A percentile compares a stretch with the other conserved stretches of the same genome.
Evolutionary conservation across 176 grass and related monocot species (phyloP).

Genomic region (Avena sativa): DNA sequence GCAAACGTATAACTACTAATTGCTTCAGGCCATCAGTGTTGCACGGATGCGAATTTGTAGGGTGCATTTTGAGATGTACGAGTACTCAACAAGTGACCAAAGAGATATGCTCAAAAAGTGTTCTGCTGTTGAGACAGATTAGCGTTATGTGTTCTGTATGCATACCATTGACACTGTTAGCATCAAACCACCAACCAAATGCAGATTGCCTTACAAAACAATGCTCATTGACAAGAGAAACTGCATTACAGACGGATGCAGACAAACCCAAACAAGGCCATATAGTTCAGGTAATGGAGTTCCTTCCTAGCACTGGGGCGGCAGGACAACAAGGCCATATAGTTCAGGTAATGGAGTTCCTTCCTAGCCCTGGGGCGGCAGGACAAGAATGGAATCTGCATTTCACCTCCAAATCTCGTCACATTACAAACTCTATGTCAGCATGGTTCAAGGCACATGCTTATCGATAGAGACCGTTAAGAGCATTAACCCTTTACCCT

Average conservation of each 20-base stretch:
- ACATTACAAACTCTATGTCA: slow-evolving; percentile 56
- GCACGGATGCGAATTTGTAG: background rate
- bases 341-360: background rate
- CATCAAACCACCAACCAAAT: background rate
- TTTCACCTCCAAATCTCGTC: slow-evolving; percentile 42
- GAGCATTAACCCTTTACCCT: slow-evolving; percentile 5
- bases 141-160: background rate
- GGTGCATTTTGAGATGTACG: background rate
- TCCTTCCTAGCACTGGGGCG: background rate
- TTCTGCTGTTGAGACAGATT: background rate
- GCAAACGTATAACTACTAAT: background rate
- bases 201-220: background rate
- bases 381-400: slow-evolving; percentile 39
- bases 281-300: background rate
- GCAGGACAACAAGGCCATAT: slow-evolving; percentile 16
- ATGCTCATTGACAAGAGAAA: background rate
- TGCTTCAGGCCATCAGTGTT: background rate
- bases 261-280: slow-evolving; percentile 28
- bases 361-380: background rate
- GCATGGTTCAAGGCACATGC: slow-evolving; percentile 52
- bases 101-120: background rate
- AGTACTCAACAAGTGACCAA: background rate
- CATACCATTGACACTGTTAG: background rate
- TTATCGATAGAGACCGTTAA: slow-evolving; percentile 24
- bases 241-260: background rate